Evolutionary conservation across 2,329 filamentous ascomycete genomes (phyloP).

Genomic region (Shiraia bambusicola): DNA sequence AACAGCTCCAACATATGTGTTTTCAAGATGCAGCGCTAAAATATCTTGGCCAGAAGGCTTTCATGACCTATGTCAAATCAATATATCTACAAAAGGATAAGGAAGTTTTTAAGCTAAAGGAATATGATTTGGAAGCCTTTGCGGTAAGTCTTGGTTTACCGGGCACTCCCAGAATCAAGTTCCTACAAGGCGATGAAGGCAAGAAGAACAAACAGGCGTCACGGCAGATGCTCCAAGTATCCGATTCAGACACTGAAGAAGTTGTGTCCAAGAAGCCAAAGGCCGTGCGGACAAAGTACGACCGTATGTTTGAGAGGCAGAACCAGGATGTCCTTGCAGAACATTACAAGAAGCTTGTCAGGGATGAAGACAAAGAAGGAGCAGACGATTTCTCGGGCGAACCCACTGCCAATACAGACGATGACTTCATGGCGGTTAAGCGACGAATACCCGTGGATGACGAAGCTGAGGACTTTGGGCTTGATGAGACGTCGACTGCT

Average conservation of each 20-base stretch:
- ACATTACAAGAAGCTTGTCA: conserved; percentile 87
- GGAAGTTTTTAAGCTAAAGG: conserved; percentile 81
- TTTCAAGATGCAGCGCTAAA: conserved; percentile 94
- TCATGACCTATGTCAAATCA: conserved; percentile 84
- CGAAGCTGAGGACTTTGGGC: conserved; percentile 48
- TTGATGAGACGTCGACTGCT: conserved; percentile 41
- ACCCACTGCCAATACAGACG: conserved; percentile 57
- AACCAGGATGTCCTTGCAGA: conserved; percentile 95
- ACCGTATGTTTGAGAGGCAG: conserved; percentile 95
- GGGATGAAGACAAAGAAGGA: conserved; percentile 49
- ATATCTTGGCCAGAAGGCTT: conserved; percentile 93
- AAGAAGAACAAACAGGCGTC: conserved; percentile 87
- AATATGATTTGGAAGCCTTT: conserved; percentile 82
- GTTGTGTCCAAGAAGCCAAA: conserved; percentile 54
- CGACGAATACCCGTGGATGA: conserved; percentile 76
- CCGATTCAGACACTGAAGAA: conserved; percentile 65
- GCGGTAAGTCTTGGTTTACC: conserved; percentile 84
- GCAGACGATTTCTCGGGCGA: conserved; percentile 40
- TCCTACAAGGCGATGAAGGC: conserved; percentile 83
- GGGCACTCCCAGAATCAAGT: conserved; percentile 89
- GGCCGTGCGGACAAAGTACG: conserved; percentile 88
- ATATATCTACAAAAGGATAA: conserved; percentile 89
- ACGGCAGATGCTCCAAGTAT: conserved; percentile 58
- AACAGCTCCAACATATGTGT: conserved; percentile 88
- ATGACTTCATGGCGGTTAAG: conserved; percentile 87